Evolutionary conservation across 2,329 filamentous ascomycete species (phyloP).

Genomic region (Coniochaeta pulveracea): DNA sequence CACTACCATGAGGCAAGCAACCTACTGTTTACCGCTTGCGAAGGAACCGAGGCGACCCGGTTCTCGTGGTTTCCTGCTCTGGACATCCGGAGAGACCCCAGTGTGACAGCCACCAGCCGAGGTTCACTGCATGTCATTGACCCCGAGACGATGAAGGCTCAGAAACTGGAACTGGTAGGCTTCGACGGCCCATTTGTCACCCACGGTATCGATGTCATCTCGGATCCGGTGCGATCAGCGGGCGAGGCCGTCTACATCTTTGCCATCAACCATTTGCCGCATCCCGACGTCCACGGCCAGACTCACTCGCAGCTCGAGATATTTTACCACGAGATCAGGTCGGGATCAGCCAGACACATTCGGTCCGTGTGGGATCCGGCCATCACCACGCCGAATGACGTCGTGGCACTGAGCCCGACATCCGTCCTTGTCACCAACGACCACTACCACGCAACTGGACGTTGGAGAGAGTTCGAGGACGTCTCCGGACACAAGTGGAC

Average conservation of each 20-base stretch:
- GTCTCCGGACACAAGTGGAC: constrained; percentile 32
- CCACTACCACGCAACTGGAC: constrained; percentile 38
- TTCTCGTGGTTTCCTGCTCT: constrained; percentile 42
- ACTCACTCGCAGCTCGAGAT: constrained; percentile 44
- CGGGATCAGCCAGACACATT: constrained; percentile 28
- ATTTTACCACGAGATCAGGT: constrained; percentile 39
- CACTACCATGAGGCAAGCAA: constrained; percentile 38
- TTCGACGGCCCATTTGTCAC: constrained; percentile 44
- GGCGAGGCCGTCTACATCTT: constrained; percentile 43
- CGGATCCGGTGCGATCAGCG: constrained; percentile 26
- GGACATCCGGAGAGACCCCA: constrained; percentile 26
- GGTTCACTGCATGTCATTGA: constrained; percentile 42
- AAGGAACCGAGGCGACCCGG: constrained; percentile 27
- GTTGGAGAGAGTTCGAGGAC: constrained; percentile 34
- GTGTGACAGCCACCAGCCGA: constrained; percentile 20
- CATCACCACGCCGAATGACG: constrained; percentile 47
- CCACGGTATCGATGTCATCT: constrained; percentile 49
- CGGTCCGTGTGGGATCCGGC: constrained; percentile 41
- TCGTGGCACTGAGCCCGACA: constrained; percentile 32
- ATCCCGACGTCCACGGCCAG: constrained; percentile 25
- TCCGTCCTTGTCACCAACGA: constrained; percentile 51
- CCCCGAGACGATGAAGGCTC: constrained; percentile 34
- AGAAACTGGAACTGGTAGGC: constrained; percentile 33
- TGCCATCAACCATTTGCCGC: constrained; percentile 47
- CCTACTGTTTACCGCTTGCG: constrained; percentile 44